Base-by-base conservation (phyloP, 352 stramenopile genomes). In the Pythium guiyangense region DNA sequence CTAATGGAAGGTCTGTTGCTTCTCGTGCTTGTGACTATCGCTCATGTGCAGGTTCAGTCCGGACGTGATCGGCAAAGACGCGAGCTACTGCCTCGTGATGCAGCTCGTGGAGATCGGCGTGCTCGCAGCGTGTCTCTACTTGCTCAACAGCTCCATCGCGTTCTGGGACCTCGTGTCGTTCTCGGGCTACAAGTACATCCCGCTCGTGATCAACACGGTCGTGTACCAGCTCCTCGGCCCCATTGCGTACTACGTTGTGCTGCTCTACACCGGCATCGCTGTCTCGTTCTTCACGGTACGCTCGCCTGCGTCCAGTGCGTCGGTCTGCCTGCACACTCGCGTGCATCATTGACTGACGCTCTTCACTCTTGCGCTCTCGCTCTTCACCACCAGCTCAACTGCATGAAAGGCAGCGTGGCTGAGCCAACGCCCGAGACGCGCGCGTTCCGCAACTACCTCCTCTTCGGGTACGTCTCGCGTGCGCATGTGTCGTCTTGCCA, bases 171-270 rank as follows among this genome's bases (percentile, higher is more conserved):
- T 99, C 48, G 79, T 98, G 49, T 91, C 90, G 37, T 98, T 98
- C 70, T 98, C 96, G 14, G 97, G 97, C 54, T 99, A 99, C 91
- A 99, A 99, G 79, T 99, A 99, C 78, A 92, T 99, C 42, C 89
- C 92, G 27, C 74, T 99, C n/a, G 90, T 95, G 54, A 80, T 98
- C 62, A 97, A 98, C 74, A 96, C 96, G 59, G 57, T 98, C 37
- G 79, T 94, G 49, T 96, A 89, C 52, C 73, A 96, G 57, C 59
- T 92, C 18, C 49, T 88, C 37, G 93, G 95, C 17, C 79, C 83
- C 20, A 66, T 85, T 50, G 82, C 89, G 27, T 98, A 98, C 74
- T 98, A 98, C 61, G 72, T 95, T 27, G 86, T 79, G 6, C 84
- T 98, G 64, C 60, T 98, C 34, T 98, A 96, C 76, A 98, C 95